phyloP scores from a whole-genome alignment of 2,329 filamentous ascomycete genomes.

The Talaromyces sp. region DNA sequence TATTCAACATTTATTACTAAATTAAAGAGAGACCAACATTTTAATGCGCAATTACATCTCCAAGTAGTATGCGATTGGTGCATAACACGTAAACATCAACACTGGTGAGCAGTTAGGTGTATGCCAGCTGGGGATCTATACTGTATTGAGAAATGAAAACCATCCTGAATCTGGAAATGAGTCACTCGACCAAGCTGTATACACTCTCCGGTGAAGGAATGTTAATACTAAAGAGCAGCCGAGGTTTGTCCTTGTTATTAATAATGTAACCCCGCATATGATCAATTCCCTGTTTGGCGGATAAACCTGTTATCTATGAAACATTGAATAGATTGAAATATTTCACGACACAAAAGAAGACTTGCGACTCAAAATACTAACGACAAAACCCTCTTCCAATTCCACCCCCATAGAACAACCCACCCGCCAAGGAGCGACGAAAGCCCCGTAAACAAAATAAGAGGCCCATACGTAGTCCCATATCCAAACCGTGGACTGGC shows the following conservation, averaged over 20 bases:
- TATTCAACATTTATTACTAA: too few species aligned
- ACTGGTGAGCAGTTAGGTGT: background rate
- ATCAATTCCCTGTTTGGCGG: background rate
- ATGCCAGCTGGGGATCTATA: background rate
- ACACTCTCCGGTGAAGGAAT: background rate
- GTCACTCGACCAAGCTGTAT: background rate
- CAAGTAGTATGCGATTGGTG: background rate
- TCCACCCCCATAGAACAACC: conserved; percentile 44
- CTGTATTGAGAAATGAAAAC: background rate
- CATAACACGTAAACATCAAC: background rate
- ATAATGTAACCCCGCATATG: background rate
- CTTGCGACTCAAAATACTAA: background rate
- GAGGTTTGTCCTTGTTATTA: background rate
- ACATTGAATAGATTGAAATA: too few species aligned
- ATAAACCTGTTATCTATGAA: too few species aligned
- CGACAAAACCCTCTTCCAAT: conserved; percentile 11
- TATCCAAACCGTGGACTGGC: conserved; percentile 33
- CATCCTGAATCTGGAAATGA: background rate
- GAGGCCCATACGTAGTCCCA: conserved; percentile 45
- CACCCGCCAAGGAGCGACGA: conserved; percentile 47
- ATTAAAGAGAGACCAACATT: too few species aligned
- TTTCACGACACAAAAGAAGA: too few species aligned
- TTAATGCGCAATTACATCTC: too few species aligned
- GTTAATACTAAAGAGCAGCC: background rate
- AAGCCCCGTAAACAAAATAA: conserved; percentile 51